Evolutionary conservation across 148 eudicot species (phyloP), one percentile per base, ranked within the genome.

Genomic region (Camellia sinensis): DNA sequence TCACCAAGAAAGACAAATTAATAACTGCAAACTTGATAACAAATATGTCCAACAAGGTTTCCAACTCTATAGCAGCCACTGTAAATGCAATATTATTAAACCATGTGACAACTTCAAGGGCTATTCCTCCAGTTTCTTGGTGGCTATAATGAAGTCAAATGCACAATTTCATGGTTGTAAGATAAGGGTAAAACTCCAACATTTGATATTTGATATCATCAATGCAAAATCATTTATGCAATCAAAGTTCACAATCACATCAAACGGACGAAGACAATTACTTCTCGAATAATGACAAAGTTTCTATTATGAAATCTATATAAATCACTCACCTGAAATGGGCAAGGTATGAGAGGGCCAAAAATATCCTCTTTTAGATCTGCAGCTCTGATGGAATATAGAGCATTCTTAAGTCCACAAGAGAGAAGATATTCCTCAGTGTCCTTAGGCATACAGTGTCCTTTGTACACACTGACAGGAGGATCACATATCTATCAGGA

Each of bases 391-490:
- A 95, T 89, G 76, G 94, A 87, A 83, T 93, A 95, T 8, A 95
- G 86, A 64, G 97, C 97, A 86, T 93, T 89, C 76, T 90, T 88
- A 67, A 95, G 92, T 64, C 98, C 98, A 62, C 87, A 79, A 52
- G 94, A 87, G 14, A 68, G 77, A 61, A 95, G 90, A 88, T 91
- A 86, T 56, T 90, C 88, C 84, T 88, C 94, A 11, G 96, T 76
- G 78, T 90, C 95, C 83, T 91, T 88, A 44, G 93, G 86, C 85
- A 95, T 81, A 10, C 87, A 81, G 76, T 82, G 74, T 29, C 98
- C 98, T 87, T 93, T 93, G 80, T 85, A 95, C 22, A 91, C 95
- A 85, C 98, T 90, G 21, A 87, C 97, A 37, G 98, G 97, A 80
- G 91, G 92, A 80, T 95, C 91, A 66, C 90, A 84, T 68, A 95